A percentile compares a stretch with the other conserved stretches of the same genome.
Conservation (phyloP, 1,284 basidiomycete genomes). For the Tetrapyrgos nigripes region DNA sequence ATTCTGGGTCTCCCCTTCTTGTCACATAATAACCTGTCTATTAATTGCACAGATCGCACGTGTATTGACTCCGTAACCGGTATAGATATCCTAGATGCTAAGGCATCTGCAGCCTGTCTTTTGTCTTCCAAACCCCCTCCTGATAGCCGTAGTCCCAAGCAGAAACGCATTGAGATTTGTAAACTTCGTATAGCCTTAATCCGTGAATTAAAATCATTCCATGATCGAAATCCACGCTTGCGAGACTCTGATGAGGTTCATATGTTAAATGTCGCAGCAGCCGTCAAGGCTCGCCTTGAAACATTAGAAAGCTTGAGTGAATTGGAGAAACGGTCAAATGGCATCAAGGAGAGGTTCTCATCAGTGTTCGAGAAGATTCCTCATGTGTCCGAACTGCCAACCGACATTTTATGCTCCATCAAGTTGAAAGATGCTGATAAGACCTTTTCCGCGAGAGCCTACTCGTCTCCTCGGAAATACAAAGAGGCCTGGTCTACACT, state of each 20-base stretch:
- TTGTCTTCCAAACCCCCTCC: not conserved
- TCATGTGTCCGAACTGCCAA: conserved; percentile 13
- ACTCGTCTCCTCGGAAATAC: too few species aligned
- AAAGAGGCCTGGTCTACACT: too few species aligned
- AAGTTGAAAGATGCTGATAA: too few species aligned
- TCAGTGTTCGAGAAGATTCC: conserved; percentile 19
- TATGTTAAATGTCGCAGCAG: conserved; percentile 10
- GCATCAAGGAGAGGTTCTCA: conserved; percentile 19
- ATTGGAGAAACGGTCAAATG: conserved; percentile 11
- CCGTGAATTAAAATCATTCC: not conserved
- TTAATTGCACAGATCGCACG: conserved; percentile 13
- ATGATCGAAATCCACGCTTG: not conserved
- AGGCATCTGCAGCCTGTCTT: not conserved
- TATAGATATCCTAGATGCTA: conserved; percentile 13
- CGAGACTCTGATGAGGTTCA: not conserved
- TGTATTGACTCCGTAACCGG: conserved; percentile 10
- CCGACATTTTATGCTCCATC: too few species aligned
- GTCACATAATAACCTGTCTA: conserved; percentile 15
- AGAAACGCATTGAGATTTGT: not conserved
- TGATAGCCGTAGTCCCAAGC: too few species aligned
- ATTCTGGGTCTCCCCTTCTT: conserved; percentile 23
- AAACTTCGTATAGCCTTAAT: not conserved
- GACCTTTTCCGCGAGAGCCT: too few species aligned
- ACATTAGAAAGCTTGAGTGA: conserved; percentile 10
- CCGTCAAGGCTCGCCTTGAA: conserved; percentile 21